Base-by-base conservation (phyloP, 768 basidiomycete species). In the Rhodosporidiobolus sp. region DNA sequence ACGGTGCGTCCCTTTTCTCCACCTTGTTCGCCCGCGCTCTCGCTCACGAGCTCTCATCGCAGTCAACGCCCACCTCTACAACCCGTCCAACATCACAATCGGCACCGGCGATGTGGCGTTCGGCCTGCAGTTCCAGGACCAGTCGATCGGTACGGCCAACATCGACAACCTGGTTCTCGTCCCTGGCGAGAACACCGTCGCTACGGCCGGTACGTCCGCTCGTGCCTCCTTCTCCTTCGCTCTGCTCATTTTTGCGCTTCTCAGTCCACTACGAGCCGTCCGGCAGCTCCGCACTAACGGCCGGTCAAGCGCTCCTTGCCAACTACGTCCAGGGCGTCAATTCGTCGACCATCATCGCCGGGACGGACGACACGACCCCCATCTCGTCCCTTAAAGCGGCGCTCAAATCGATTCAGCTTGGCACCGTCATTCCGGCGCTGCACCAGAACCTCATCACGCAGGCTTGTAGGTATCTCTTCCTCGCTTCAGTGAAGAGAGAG, bases 41-140 rank as follows among this genome's bases (percentile, higher is more conserved):
- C 1, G 35, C 56, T 57, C 24, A 57, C 24, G 22, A 26, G 38
- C 35, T 26, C 6, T 6, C 35, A 6, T 20, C 26, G 9, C 28
- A 64, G 86, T 86, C 20, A 82, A 85, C 54, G 86, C 86, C 28
- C 82, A 83, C 2, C 80, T 90, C 32, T 88, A 85, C 79, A 90
- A 89, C 69, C 89, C 89, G 20, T 73, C 72, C 14, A 67, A 67
- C 77, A 70, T 83, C 72, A 83, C 82, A 17, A 84, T 85, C 77
- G 86, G 86, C 16, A 86, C 86, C 5, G 88, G 87, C 0, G 88
- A 89, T 65, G 87, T 89, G 32, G 82, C 86, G 2, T 90, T 90
- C 73, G 79, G 80, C 7, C 80, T 90, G 49, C 80, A 83, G 70
- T 90, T 88, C 79, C 80, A 86, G 84, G 82, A 80, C 58, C 82